These are phyloP conservation scores for Diversispora eburnea DNA, from an alignment of 192 early-diverging fungal genomes.

Conservation along the genomic window DNA sequence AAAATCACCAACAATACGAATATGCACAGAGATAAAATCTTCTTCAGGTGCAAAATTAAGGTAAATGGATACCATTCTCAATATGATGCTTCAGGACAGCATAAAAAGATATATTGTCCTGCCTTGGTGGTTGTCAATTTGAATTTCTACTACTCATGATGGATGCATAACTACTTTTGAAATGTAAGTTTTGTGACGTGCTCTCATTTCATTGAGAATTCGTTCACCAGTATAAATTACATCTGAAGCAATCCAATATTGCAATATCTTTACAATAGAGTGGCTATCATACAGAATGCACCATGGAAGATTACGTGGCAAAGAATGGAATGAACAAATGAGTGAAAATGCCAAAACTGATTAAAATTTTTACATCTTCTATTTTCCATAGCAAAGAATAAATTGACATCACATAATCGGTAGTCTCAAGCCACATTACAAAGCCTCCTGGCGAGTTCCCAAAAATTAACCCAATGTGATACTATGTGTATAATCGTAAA, in stretches of 20 bases:
- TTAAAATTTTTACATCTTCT: conserved; percentile 65
- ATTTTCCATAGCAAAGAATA: conserved; percentile 52
- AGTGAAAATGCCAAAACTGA: conserved; percentile 75
- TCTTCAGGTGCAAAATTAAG: conserved; percentile 76
- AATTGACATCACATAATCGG: conserved; percentile 69
- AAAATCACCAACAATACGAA: conserved; percentile 72
- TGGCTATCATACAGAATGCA: conserved; percentile 46
- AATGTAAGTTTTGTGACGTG: conserved; percentile 53
- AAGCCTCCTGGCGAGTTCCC: conserved; percentile 28
- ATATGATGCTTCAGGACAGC: conserved; percentile 64
- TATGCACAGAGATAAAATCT: conserved; percentile 70
- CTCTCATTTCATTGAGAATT: conserved; percentile 55
- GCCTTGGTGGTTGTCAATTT: conserved; percentile 52
- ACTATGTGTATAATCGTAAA: conserved; percentile 58
- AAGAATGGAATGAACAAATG: conserved; percentile 70
- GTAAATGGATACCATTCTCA: conserved; percentile 81
- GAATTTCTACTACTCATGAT: conserved; percentile 65
- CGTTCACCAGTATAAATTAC: conserved; percentile 64
- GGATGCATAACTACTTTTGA: conserved; percentile 75
- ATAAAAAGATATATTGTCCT: conserved; percentile 75
- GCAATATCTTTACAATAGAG: conserved; percentile 44
- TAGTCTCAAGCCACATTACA: conserved; percentile 50
- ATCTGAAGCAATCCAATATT: conserved; percentile 51
- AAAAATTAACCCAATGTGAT: conserved; percentile 59
- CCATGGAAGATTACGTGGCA: conserved; percentile 66